phyloP scores from a whole-genome alignment of 768 basidiomycete genomes.

The Agrocybe praecox region DNA sequence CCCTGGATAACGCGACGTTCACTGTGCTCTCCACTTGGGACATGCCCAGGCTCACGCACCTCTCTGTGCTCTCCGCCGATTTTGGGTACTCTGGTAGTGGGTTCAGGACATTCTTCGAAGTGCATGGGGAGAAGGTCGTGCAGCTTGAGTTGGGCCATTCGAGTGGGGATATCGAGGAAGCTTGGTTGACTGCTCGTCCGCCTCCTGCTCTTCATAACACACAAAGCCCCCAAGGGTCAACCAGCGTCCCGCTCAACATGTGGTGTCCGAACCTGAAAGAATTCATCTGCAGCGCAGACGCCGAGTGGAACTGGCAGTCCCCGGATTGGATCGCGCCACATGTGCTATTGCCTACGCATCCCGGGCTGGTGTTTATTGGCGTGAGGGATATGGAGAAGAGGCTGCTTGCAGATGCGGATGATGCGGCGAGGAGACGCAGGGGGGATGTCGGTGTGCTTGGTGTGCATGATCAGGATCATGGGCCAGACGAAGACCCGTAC shows the following conservation, averaged over 20 bases:
- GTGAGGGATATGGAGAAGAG: slow-evolving; percentile 73
- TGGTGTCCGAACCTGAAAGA: slow-evolving; percentile 73
- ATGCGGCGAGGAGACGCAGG: slow-evolving; percentile 20
- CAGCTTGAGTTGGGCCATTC: slow-evolving; percentile 79
- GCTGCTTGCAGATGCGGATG: slow-evolving; percentile 46
- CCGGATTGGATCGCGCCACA: slow-evolving; percentile 86
- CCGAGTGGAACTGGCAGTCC: slow-evolving; percentile 79
- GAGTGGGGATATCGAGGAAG: slow-evolving; percentile 65
- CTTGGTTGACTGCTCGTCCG: slow-evolving; percentile 56
- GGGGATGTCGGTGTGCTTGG: background rate
- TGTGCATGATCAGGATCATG: no score
- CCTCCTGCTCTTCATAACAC: slow-evolving; percentile 9
- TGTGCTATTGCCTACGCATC: slow-evolving; percentile 68
- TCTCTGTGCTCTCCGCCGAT: slow-evolving; percentile 72
- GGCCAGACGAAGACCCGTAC: slow-evolving; percentile 55
- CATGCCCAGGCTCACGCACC: slow-evolving; percentile 63
- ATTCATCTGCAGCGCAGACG: slow-evolving; percentile 77
- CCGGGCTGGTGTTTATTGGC: slow-evolving; percentile 64
- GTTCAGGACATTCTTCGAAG: slow-evolving; percentile 65
- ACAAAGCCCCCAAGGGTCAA: background rate
- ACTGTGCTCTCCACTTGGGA: slow-evolving; percentile 65
- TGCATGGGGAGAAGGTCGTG: slow-evolving; percentile 60
- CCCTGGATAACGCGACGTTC: slow-evolving; percentile 73
- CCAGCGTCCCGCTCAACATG: slow-evolving; percentile 49
- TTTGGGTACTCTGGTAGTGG: slow-evolving; percentile 70